Conservation (phyloP, 257 asterid species). For the Cinchona pubescens region DNA sequence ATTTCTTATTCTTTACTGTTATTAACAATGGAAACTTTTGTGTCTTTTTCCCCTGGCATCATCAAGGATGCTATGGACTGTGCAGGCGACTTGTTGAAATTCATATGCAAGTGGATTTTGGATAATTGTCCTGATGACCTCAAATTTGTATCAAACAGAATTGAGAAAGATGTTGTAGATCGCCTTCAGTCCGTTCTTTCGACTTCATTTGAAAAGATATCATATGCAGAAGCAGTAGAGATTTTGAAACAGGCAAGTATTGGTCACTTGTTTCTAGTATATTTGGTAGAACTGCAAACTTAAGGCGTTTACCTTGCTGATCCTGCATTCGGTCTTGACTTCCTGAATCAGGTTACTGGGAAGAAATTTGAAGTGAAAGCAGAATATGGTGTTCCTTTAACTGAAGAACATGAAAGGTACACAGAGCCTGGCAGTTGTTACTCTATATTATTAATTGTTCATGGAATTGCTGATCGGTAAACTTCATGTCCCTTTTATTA, state of each 20-base stretch:
- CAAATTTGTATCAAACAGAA: constrained; percentile 52
- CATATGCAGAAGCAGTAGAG: constrained; percentile 67
- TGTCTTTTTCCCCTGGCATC: constrained; percentile 11
- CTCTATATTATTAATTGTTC: constrained; percentile 2
- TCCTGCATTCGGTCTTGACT: constrained; percentile 10
- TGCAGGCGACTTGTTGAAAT: constrained; percentile 69
- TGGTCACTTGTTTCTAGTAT: background rate
- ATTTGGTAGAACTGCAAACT: background rate
- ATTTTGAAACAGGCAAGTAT: constrained; percentile 54
- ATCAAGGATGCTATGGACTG: constrained; percentile 80
- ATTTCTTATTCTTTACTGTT: background rate
- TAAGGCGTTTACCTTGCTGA: background rate
- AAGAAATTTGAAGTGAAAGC: constrained; percentile 39
- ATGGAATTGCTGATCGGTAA: background rate
- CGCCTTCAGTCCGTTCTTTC: constrained; percentile 45
- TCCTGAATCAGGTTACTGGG: constrained; percentile 37
- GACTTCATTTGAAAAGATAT: constrained; percentile 47
- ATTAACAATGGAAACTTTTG: background rate
- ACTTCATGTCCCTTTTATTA: background rate
- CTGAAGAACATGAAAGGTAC: constrained; percentile 84
- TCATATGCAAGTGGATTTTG: constrained; percentile 53
- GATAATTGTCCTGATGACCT: constrained; percentile 67
- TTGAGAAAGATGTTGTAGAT: constrained; percentile 48
- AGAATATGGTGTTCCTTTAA: constrained; percentile 64
- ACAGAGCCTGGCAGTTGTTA: constrained; percentile 1